Percentiles rank a stretch among this genome's conserved stretches.
Conservation (phyloP, 139 green algal genomes). For the Desmodesmus armatus region DNA sequence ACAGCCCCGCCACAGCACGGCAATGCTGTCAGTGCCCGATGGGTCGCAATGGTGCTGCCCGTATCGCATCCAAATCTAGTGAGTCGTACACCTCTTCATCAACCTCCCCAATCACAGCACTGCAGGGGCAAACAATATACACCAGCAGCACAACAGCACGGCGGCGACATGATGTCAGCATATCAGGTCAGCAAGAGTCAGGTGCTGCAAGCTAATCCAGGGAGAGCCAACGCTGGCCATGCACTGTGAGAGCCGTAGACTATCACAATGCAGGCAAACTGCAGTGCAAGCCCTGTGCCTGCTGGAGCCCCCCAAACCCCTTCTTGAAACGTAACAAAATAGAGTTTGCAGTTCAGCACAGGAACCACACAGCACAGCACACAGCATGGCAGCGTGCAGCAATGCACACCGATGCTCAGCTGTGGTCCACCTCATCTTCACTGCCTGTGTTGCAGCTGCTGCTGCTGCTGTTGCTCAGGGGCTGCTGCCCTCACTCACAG, state of each 20-base stretch:
- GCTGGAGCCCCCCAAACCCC: too few species aligned
- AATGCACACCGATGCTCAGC: too few species aligned
- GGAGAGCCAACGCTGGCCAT: too few species aligned
- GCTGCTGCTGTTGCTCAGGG: too few species aligned
- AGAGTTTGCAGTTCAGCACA: not conserved
- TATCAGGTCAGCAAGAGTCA: not conserved
- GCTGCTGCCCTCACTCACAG: not conserved
- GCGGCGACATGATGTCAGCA: not conserved
- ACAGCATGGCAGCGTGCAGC: not conserved
- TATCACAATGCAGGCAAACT: too few species aligned
- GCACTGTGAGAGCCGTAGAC: too few species aligned
- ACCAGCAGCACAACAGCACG: conserved; percentile 5
- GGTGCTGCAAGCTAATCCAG: too few species aligned
- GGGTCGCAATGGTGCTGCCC: conserved; percentile 82
- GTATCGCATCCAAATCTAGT: conserved; percentile 76
- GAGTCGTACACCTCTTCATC: conserved; percentile 89
- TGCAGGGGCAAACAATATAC: conserved; percentile 53
- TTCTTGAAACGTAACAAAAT: too few species aligned
- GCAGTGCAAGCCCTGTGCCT: too few species aligned
- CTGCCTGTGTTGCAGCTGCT: too few species aligned
- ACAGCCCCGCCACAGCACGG: too few species aligned
- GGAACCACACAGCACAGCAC: not conserved
- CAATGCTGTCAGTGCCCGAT: conserved; percentile 68
- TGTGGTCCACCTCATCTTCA: too few species aligned
- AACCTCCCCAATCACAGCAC: conserved; percentile 94